Conservation (phyloP, 2,329 filamentous ascomycete species). For the Penicillium freii region DNA sequence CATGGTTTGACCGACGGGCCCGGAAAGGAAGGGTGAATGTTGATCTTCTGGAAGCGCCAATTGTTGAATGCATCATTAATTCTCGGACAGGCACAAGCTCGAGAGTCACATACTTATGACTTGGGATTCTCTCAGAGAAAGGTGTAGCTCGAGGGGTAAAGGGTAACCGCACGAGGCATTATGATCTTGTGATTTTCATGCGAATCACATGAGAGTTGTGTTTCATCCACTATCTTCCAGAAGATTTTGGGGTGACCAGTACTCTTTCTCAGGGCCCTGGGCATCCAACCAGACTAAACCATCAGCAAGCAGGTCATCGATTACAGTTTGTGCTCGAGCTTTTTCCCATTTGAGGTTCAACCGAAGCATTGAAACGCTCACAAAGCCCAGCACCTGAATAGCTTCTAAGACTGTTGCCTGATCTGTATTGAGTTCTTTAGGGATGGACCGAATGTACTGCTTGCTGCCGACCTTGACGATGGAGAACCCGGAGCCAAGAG, state of each 20-base stretch:
- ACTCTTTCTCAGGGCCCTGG: constrained; percentile 83
- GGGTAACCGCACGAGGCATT: neutral
- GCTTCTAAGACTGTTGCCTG: constrained; percentile 91
- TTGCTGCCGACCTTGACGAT: constrained; percentile 80
- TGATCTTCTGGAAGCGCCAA: neutral
- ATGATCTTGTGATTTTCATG: neutral
- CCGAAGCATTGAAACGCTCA: constrained; percentile 84
- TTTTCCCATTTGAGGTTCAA: constrained; percentile 82
- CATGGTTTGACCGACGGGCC: neutral
- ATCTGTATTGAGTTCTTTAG: constrained; percentile 91
- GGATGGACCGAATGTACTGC: constrained; percentile 86
- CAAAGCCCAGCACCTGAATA: constrained; percentile 83
- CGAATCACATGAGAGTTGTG: neutral
- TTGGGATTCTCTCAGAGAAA: neutral
- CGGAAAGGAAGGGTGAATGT: neutral
- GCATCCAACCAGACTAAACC: constrained; percentile 93
- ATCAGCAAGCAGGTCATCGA: constrained; percentile 85
- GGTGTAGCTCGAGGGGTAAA: neutral
- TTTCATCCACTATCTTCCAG: constrained; percentile 43
- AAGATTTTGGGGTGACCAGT: constrained; percentile 64
- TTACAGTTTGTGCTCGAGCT: constrained; percentile 79
- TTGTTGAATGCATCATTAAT: neutral
- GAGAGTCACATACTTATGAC: neutral
- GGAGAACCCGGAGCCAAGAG: constrained; percentile 83
- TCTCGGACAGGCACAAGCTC: neutral